Evolutionary conservation across 2,329 filamentous ascomycete species (phyloP).

Genomic region (Colletotrichum neosansevieriae): DNA sequence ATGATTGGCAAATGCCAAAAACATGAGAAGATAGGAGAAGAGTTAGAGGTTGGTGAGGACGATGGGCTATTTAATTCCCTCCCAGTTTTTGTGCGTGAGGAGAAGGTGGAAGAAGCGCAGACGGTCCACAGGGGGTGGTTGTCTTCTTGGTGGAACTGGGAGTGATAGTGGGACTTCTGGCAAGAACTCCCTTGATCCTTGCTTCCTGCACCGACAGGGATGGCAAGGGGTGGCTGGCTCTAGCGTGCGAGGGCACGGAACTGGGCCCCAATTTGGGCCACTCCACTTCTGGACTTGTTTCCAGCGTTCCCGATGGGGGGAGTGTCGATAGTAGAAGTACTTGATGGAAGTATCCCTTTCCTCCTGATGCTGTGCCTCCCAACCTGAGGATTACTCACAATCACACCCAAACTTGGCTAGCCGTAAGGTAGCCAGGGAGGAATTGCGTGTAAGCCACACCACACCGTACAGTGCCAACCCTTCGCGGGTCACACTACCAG

Average conservation of each 20-base stretch:
- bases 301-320: neutral
- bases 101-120: neutral
- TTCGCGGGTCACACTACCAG: neutral
- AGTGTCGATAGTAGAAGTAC: neutral
- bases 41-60: slow-evolving; percentile 42
- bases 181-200: slow-evolving; percentile 10
- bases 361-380: neutral
- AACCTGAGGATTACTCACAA: slow-evolving; percentile 29
- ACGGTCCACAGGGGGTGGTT: neutral
- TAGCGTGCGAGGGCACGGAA: slow-evolving; percentile 5
- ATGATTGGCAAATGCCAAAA: slow-evolving; percentile 56
- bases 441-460: slow-evolving; percentile 1
- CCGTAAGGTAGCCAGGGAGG: neutral
- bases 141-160: neutral
- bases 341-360: slow-evolving; percentile 9
- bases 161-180: slow-evolving; percentile 1
- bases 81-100: slow-evolving; percentile 34
- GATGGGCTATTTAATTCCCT: slow-evolving; percentile 40
- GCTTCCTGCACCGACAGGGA: neutral
- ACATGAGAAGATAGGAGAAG: slow-evolving; percentile 45
- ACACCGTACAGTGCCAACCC: slow-evolving; percentile 24
- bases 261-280: slow-evolving; percentile 21
- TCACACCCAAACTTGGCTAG: too few species aligned
- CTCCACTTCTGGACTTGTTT: neutral
- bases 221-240: slow-evolving; percentile 14